These are phyloP conservation scores for Tricholomella constricta DNA, from an alignment of 768 basidiomycete species.

Conservation along the genomic window DNA sequence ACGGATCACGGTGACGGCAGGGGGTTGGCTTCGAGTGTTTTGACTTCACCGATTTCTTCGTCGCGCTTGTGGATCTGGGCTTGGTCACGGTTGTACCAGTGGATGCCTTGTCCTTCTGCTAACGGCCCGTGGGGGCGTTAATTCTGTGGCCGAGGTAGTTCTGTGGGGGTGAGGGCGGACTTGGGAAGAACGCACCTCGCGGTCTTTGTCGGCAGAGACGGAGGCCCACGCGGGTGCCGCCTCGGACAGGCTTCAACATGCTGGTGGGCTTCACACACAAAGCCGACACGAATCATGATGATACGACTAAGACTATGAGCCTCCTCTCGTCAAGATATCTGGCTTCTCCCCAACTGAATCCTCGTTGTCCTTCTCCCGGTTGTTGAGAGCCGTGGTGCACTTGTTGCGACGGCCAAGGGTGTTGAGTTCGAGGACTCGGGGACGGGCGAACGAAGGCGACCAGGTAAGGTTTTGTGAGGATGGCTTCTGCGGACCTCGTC, in stretches of 20 bases:
- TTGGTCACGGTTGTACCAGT: constrained; percentile 86
- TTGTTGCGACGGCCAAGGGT: too few species aligned
- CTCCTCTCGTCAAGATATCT: constrained; percentile 58
- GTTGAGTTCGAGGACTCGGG: too few species aligned
- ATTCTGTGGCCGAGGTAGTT: constrained; percentile 95
- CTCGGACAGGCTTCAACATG: constrained; percentile 88
- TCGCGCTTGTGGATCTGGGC: constrained; percentile 41
- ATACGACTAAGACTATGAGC: constrained; percentile 34
- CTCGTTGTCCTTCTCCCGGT: too few species aligned
- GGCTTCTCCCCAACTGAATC: constrained; percentile 50
- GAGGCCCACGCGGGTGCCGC: constrained; percentile 91
- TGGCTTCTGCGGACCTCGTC: too few species aligned
- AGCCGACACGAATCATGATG: neutral
- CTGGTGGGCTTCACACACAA: neutral
- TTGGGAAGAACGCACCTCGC: constrained; percentile 59
- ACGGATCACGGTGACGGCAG: constrained; percentile 82
- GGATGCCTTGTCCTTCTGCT: constrained; percentile 97
- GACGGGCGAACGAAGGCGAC: too few species aligned
- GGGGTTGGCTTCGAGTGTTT: constrained; percentile 86
- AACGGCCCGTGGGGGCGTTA: constrained; percentile 92
- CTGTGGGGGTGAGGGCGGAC: constrained; percentile 37
- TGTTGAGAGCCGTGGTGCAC: too few species aligned
- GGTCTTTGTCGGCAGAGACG: constrained; percentile 89
- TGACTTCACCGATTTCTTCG: constrained; percentile 81
- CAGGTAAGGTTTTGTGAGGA: too few species aligned